Evolutionary conservation across 306 rosid species (phyloP).

Genomic region (Trifolium subterraneum): DNA sequence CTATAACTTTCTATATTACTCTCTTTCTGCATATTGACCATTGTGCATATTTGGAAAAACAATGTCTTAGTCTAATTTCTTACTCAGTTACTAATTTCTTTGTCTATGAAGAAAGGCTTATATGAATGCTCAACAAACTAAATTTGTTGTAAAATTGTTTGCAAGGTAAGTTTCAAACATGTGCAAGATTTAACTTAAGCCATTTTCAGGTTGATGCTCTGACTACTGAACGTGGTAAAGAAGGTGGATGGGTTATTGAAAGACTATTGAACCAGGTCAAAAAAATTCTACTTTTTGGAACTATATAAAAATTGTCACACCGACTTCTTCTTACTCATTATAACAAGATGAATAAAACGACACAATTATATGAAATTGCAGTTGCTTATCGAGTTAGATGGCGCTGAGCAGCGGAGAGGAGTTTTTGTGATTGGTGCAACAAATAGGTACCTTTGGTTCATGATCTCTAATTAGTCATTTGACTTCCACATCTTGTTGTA

Average conservation of each 20-base stretch:
- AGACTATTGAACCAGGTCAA: conserved; percentile 30
- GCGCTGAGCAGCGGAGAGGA: conserved; percentile 78
- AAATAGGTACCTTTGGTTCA: conserved; percentile 63
- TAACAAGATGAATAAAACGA: background rate
- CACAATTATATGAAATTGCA: conserved; percentile 6
- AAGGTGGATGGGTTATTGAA: conserved; percentile 88
- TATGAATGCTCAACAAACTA: background rate
- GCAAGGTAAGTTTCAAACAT: background rate
- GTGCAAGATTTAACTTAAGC: background rate
- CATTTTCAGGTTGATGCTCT: conserved; percentile 78
- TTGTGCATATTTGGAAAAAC: background rate
- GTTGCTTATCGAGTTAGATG: conserved; percentile 65
- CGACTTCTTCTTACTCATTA: background rate
- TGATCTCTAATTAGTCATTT: conserved; percentile 2
- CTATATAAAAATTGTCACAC: background rate
- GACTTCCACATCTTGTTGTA: conserved; percentile 9
- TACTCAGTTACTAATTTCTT: background rate
- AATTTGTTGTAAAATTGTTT: background rate
- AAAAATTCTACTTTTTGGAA: background rate
- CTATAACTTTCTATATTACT: background rate
- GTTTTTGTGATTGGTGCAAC: conserved; percentile 97
- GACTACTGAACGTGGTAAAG: conserved; percentile 70
- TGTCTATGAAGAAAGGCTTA: background rate
- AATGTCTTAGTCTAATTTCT: background rate
- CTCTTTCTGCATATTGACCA: background rate